Conservation (phyloP, 2,329 filamentous ascomycete species). For the Thielaviopsis musarum region DNA sequence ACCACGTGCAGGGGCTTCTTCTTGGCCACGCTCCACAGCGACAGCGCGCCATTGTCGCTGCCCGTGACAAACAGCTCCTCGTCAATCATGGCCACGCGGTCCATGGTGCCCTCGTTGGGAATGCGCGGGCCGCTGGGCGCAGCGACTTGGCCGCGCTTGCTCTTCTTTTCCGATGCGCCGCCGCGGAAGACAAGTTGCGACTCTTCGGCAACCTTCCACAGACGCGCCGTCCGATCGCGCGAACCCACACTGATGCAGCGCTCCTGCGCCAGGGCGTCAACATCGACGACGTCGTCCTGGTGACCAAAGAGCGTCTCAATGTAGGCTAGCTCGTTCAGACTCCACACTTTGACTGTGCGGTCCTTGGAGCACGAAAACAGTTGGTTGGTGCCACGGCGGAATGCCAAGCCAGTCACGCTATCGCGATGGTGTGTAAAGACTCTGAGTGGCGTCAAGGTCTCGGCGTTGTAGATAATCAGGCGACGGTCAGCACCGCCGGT, state of each 20-base stretch:
- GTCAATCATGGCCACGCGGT: conserved; percentile 79
- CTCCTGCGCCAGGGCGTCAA: conserved; percentile 70
- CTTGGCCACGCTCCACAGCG: conserved; percentile 77
- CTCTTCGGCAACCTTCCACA: conserved; percentile 96
- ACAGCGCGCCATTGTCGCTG: conserved; percentile 74
- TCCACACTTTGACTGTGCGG: conserved; percentile 91
- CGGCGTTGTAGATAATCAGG: conserved; percentile 76
- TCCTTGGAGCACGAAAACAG: conserved; percentile 84
- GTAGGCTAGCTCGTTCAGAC: conserved; percentile 78
- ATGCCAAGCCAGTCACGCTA: conserved; percentile 67
- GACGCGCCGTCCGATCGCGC: conserved; percentile 72
- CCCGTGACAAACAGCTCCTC: conserved; percentile 84
- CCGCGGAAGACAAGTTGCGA: conserved; percentile 90
- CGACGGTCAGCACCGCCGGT: conserved; percentile 76
- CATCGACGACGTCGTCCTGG: conserved; percentile 74
- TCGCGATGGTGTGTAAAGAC: conserved; percentile 88
- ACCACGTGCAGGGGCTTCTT: conserved; percentile 84
- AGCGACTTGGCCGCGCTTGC: conserved; percentile 12
- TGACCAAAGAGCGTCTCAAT: conserved; percentile 93
- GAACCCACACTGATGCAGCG: conserved; percentile 82
- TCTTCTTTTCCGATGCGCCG: conserved; percentile 46
- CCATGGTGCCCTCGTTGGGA: conserved; percentile 71
- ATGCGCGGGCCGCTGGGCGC: conserved; percentile 26
- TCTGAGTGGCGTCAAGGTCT: conserved; percentile 58
- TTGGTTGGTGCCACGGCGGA: conserved; percentile 77